A percentile compares a stretch with the other conserved stretches of the same genome.
Evolutionary conservation across 139 green algal genomes (phyloP).

Genomic region (Chlamydomonas incerta): DNA sequence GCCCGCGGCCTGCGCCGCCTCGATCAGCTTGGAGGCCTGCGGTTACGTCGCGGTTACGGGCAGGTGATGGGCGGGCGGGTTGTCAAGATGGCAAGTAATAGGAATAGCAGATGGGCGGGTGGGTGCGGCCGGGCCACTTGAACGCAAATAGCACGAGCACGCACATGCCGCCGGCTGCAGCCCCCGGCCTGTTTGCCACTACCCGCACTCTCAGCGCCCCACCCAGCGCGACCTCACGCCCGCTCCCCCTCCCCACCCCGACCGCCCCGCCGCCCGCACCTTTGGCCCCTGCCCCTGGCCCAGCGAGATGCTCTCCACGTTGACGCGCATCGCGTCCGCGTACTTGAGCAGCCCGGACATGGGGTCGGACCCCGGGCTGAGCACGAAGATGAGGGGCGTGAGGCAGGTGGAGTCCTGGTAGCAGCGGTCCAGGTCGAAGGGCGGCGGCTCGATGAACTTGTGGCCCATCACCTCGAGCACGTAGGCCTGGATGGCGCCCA

Average conservation of each 20-base stretch:
- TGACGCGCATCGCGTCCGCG: constrained; percentile 58
- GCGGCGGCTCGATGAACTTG: constrained; percentile 75
- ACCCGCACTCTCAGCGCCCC: too few species aligned
- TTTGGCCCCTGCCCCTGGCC: constrained; percentile 89
- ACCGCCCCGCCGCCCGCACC: background rate
- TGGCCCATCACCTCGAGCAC: constrained; percentile 68
- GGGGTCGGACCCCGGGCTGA: constrained; percentile 65
- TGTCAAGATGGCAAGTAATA: background rate
- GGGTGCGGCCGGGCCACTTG: too few species aligned
- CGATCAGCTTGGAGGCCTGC: constrained; percentile 74
- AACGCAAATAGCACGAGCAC: too few species aligned
- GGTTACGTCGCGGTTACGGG: too few species aligned
- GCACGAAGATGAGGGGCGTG: constrained; percentile 79
- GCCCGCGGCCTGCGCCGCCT: constrained; percentile 59
- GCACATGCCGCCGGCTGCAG: too few species aligned
- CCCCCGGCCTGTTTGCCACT: too few species aligned
- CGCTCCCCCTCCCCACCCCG: too few species aligned
- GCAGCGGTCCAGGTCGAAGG: constrained; percentile 72
- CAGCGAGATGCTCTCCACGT: constrained; percentile 67
- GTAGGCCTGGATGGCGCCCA: constrained; percentile 61
- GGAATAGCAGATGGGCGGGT: too few species aligned
- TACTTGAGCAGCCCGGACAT: constrained; percentile 75
- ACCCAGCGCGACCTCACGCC: too few species aligned
- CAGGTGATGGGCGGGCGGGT: too few species aligned
- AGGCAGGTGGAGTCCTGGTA: constrained; percentile 73